These are phyloP conservation scores for Boechera stricta DNA, from an alignment of 345 rosid genomes.

Conservation along the genomic window DNA sequence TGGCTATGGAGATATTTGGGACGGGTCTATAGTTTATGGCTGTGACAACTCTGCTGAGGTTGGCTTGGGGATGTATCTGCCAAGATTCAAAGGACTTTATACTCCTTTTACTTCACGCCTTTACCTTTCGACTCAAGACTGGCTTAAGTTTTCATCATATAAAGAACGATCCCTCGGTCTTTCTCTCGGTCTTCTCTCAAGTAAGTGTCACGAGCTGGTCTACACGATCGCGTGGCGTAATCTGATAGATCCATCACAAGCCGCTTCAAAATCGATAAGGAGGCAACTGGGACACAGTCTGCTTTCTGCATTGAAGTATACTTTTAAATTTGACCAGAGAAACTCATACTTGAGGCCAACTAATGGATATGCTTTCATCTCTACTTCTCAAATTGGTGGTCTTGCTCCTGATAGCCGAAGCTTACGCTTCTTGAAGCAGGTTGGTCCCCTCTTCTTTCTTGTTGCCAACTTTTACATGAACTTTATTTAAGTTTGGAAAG, in stretches of 20 bases:
- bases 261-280: conserved; percentile 68
- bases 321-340: conserved; percentile 75
- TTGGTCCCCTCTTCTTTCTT: conserved; percentile 41
- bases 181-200: conserved; percentile 79
- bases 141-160: conserved; percentile 81
- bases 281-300: conserved; percentile 90
- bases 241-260: conserved; percentile 76
- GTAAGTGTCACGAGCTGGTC: conserved; percentile 69
- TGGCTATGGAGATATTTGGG: conserved; percentile 97
- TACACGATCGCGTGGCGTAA: conserved; percentile 82
- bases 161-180: conserved; percentile 83
- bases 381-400: conserved; percentile 81
- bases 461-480: conserved; percentile 1
- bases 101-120: conserved; percentile 74
- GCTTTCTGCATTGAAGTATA: conserved; percentile 80
- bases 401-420: conserved; percentile 89
- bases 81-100: conserved; percentile 64
- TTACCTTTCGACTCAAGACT: conserved; percentile 82
- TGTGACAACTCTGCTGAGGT: conserved; percentile 80
- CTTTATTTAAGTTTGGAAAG: neutral
- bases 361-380: conserved; percentile 77
- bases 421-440: conserved; percentile 88
- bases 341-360: conserved; percentile 82
- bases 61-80: conserved; percentile 77
- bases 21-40: conserved; percentile 79